Percentiles rank a stretch among this genome's conserved stretches.
Conservation (phyloP, 2,329 filamentous ascomycete genomes). For the Thelonectria discophora region DNA sequence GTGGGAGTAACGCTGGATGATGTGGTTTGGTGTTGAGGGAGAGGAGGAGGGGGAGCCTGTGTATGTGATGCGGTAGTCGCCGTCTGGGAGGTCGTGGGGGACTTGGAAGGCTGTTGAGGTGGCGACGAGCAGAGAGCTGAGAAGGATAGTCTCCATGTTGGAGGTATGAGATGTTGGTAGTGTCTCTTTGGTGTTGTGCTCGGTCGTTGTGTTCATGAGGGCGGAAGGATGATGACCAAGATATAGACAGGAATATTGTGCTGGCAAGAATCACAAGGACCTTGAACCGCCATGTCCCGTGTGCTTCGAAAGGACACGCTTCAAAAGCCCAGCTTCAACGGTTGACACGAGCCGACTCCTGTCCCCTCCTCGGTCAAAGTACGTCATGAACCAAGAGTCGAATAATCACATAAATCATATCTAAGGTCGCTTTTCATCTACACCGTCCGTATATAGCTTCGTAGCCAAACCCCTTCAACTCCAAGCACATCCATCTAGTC, state of each 20-base stretch:
- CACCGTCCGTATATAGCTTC: slow-evolving; percentile 1
- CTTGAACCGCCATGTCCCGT: too few relatives aligned
- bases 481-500: slow-evolving; percentile 14
- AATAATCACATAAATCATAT: slow-evolving; percentile 19
- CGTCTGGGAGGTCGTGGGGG: slow-evolving; percentile 14
- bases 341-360: too few relatives aligned
- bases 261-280: too few relatives aligned
- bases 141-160: slow-evolving; percentile 1
- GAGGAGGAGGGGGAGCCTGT: background rate
- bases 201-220: too few relatives aligned
- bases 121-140: background rate
- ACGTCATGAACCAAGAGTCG: background rate
- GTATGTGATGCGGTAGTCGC: slow-evolving; percentile 17
- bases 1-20: slow-evolving; percentile 4
- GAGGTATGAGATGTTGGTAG: background rate
- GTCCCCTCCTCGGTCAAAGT: too few relatives aligned
- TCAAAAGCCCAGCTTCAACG: too few relatives aligned
- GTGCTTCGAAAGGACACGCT: too few relatives aligned
- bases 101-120: slow-evolving; percentile 14
- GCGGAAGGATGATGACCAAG: too few relatives aligned
- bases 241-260: too few relatives aligned
- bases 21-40: background rate
- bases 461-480: slow-evolving; percentile 1
- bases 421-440: slow-evolving; percentile 21
- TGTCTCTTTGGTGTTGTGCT: too few relatives aligned